These are phyloP conservation scores for Tuber magnatum DNA, from an alignment of 495 filamentous ascomycete species.

Conservation along the genomic window DNA sequence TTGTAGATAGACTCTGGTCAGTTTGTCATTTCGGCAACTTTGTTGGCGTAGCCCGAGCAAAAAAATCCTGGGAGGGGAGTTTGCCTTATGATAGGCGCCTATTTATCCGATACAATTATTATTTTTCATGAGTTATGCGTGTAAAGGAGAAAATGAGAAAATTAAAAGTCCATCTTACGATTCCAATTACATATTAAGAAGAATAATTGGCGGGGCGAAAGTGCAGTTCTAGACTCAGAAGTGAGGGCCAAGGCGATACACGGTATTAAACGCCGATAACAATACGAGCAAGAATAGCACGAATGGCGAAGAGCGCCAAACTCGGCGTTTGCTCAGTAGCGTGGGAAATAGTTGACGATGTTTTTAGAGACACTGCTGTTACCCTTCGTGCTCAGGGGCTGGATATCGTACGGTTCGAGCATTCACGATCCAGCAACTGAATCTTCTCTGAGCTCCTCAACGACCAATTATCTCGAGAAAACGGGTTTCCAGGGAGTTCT, in stretches of 20 bases:
- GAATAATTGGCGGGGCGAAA: not conserved
- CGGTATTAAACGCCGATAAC: not conserved
- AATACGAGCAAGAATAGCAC: not conserved
- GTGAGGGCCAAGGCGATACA: not conserved
- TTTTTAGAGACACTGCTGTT: too few relatives aligned
- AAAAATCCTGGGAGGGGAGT: not conserved
- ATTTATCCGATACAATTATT: not conserved
- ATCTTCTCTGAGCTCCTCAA: not conserved
- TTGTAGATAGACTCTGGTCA: not conserved
- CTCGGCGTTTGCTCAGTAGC: not conserved
- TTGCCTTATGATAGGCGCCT: not conserved
- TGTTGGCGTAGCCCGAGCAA: not conserved
- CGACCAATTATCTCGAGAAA: too few relatives aligned
- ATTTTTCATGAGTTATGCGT: not conserved
- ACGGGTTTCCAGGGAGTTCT: too few relatives aligned
- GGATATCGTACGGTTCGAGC: too few relatives aligned
- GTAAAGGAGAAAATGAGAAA: not conserved
- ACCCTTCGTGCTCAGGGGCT: too few relatives aligned
- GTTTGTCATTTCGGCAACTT: not conserved
- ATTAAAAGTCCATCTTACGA: not conserved
- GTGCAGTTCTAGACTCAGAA: not conserved
- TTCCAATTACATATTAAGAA: not conserved
- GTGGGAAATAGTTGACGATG: not conserved
- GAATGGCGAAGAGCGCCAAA: not conserved
- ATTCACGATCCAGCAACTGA: not conserved